Evolutionary conservation across 306 rosid genomes (phyloP).

Genomic region (Quercus rubra): DNA sequence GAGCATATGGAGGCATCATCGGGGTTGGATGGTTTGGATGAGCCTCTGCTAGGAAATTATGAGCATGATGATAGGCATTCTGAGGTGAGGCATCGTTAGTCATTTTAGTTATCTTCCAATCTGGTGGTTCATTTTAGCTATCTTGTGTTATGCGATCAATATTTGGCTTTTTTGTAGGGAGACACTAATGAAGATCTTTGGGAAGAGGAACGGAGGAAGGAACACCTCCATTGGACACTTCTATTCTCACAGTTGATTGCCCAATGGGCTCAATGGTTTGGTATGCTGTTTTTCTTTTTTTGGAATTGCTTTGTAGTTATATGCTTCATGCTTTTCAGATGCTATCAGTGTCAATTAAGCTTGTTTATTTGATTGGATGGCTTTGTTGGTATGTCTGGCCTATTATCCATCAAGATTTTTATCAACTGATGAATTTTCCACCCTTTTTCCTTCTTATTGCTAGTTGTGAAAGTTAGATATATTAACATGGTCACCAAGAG

Average conservation of each 20-base stretch:
- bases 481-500: neutral
- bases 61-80: slow-evolving; percentile 31
- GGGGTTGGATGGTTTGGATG: slow-evolving; percentile 49
- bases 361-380: neutral
- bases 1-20: slow-evolving; percentile 57
- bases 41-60: slow-evolving; percentile 60
- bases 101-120: neutral
- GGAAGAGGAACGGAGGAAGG: slow-evolving; percentile 76
- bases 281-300: slow-evolving; percentile 34
- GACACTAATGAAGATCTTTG: slow-evolving; percentile 50
- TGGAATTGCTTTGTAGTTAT: slow-evolving; percentile 11
- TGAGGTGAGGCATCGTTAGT: slow-evolving; percentile 37
- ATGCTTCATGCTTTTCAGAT: neutral
- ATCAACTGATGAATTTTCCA: neutral
- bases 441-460: neutral
- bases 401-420: neutral
- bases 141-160: neutral
- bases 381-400: neutral
- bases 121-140: neutral
- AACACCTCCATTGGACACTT: slow-evolving; percentile 76
- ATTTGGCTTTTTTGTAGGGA: slow-evolving; percentile 22
- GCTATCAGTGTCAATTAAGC: neutral
- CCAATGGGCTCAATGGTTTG: slow-evolving; percentile 93
- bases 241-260: slow-evolving; percentile 74
- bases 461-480: neutral